phyloP scores from a whole-genome alignment of 2,329 filamentous ascomycete species.

The Colletotrichum shisoi region DNA sequence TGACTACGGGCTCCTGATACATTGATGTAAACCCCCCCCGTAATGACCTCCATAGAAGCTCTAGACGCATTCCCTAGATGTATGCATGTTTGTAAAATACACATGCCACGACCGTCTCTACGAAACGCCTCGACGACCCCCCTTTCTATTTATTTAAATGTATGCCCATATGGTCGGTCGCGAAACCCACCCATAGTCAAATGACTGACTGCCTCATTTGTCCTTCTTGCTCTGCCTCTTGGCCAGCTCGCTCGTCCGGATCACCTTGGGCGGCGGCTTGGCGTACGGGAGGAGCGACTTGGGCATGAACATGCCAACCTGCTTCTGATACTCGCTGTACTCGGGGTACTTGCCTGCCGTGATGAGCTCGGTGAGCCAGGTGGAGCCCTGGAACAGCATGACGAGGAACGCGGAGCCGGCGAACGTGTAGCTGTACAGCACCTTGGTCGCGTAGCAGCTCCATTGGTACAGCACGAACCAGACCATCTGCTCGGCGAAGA shows the following conservation, averaged over 20 bases:
- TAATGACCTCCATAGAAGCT: slow-evolving; percentile 19
- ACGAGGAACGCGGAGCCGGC: slow-evolving; percentile 74
- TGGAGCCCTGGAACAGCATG: slow-evolving; percentile 87
- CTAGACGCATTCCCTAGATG: slow-evolving; percentile 21
- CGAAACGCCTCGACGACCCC: neutral
- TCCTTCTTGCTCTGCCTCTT: slow-evolving; percentile 56
- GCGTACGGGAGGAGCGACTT: slow-evolving; percentile 56
- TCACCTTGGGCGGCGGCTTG: slow-evolving; percentile 56
- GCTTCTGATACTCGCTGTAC: slow-evolving; percentile 82
- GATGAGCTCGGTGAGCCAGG: slow-evolving; percentile 84
- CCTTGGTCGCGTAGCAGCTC: slow-evolving; percentile 77
- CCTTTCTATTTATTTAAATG: neutral
- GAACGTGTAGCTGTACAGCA: slow-evolving; percentile 79
- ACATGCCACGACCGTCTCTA: slow-evolving; percentile 23
- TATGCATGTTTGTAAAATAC: slow-evolving; percentile 1
- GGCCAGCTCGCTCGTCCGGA: slow-evolving; percentile 60
- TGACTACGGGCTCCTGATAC: slow-evolving; percentile 8
- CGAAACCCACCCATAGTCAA: neutral
- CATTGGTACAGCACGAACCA: slow-evolving; percentile 91
- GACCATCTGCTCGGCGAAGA: slow-evolving; percentile 87
- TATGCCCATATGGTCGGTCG: neutral
- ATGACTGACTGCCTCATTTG: slow-evolving; percentile 36
- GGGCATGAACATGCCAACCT: slow-evolving; percentile 85
- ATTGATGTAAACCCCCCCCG: slow-evolving; percentile 12
- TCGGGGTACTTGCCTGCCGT: slow-evolving; percentile 85